These are phyloP conservation scores for Dactylis glomerata DNA, from an alignment of 176 grass and related monocot species.

Conservation along the genomic window DNA sequence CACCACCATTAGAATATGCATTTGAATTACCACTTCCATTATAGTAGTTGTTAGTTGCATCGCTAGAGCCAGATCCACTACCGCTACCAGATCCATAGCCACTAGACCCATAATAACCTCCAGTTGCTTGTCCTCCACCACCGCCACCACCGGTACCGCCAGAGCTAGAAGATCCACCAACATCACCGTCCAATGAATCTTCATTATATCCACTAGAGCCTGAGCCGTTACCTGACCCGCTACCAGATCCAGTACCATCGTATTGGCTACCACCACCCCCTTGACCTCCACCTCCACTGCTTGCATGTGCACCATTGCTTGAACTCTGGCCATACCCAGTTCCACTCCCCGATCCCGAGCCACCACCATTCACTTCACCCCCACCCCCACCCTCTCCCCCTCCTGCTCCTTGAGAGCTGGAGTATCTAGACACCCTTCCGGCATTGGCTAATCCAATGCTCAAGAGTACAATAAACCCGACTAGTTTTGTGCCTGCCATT, in stretches of 20 bases:
- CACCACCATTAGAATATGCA: background rate
- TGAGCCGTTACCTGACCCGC: background rate
- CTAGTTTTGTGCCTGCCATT: constrained; percentile 14
- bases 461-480: background rate
- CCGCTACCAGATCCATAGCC: background rate
- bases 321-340: background rate
- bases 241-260: background rate
- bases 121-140: background rate
- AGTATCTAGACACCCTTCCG: background rate
- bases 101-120: background rate
- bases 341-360: background rate
- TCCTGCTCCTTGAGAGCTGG: background rate
- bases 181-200: no score
- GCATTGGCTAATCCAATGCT: constrained; percentile 24
- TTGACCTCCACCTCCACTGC: background rate
- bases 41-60: background rate
- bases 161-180: background rate
- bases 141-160: background rate
- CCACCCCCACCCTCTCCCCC: background rate
- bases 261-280: background rate
- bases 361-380: constrained; percentile 1
- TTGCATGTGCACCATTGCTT: background rate
- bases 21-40: background rate
- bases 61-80: background rate
- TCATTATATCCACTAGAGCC: background rate